These are phyloP conservation scores for Tolypocladium tropicale DNA, from an alignment of 2,329 filamentous ascomycete genomes.

Conservation along the genomic window DNA sequence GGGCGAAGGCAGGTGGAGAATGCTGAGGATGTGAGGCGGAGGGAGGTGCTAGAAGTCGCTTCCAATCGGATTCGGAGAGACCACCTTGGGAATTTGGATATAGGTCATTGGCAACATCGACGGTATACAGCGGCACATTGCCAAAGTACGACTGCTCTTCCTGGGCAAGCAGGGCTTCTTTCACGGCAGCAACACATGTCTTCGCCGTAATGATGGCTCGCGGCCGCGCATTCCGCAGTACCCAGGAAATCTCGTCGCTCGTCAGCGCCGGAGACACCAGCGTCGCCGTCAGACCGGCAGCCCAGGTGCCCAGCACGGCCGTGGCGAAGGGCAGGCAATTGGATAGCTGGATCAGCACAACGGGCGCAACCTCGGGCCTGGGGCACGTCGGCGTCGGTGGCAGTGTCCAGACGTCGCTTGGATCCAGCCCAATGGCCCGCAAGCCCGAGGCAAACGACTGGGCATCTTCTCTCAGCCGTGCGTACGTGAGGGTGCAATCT, in stretches of 20 bases:
- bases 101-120: neutral
- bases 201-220: neutral
- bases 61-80: neutral
- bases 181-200: neutral
- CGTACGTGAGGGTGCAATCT: neutral
- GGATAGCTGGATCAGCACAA: neutral
- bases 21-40: neutral
- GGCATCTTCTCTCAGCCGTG: neutral
- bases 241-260: neutral
- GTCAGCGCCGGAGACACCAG: neutral
- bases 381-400: neutral
- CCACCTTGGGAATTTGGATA: neutral
- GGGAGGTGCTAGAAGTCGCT: neutral
- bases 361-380: neutral
- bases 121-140: neutral
- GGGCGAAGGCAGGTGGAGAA: neutral
- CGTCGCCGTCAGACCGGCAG: neutral
- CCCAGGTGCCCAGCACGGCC: neutral
- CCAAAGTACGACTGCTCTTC: neutral
- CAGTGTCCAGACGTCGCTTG: neutral
- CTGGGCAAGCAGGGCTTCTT: neutral
- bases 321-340: neutral
- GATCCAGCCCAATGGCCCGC: neutral
- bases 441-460: neutral
- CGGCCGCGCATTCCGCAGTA: neutral